phyloP scores from a whole-genome alignment of 805 yeast genomes.

The Danielia oregonensis region DNA sequence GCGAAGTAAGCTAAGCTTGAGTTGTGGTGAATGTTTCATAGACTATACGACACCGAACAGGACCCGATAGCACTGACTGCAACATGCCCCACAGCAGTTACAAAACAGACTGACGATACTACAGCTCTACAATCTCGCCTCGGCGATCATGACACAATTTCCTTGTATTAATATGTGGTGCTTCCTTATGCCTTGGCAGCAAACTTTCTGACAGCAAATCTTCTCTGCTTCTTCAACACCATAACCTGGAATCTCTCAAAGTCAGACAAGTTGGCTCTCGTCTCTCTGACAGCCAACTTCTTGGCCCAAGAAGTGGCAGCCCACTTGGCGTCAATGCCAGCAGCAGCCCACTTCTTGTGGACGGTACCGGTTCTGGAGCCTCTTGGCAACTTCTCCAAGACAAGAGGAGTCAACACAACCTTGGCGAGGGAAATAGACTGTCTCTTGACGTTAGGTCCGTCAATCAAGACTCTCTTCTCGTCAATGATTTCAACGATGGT shows the following conservation, averaged over 20 bases:
- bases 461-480: constrained; percentile 97
- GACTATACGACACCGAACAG: too few species aligned
- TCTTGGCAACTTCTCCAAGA: constrained; percentile 83
- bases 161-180: constrained; percentile 18
- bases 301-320: constrained; percentile 93
- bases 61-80: too few species aligned
- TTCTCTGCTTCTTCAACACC: constrained; percentile 96
- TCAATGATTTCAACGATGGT: constrained; percentile 97
- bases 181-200: constrained; percentile 82
- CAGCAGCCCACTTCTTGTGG: constrained; percentile 89
- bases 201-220: constrained; percentile 92
- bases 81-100: too few species aligned
- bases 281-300: constrained; percentile 93
- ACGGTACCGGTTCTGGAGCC: constrained; percentile 87
- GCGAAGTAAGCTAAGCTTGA: too few species aligned
- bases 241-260: constrained; percentile 99
- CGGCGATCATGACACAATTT: too few species aligned
- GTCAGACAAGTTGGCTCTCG: constrained; percentile 90
- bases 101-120: too few species aligned
- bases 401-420: constrained; percentile 90
- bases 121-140: too few species aligned
- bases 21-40: too few species aligned
- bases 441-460: constrained; percentile 95
- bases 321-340: constrained; percentile 89
- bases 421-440: constrained; percentile 85